phyloP scores from a whole-genome alignment of 2,329 filamentous ascomycete species.

The Paraconiothyrium brasiliense region DNA sequence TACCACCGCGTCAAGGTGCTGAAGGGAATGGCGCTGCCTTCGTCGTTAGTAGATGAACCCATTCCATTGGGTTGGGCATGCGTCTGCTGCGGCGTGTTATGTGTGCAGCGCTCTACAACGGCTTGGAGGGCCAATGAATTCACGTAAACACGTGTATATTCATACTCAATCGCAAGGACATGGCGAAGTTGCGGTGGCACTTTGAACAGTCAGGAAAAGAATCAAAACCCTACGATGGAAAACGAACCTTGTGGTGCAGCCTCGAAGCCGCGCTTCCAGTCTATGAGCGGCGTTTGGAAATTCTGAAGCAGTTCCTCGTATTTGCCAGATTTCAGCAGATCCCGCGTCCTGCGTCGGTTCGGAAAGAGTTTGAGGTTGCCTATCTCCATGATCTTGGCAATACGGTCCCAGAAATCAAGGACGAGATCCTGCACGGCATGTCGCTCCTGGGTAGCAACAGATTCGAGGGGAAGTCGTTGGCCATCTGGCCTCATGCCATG shows the following conservation, averaged over 20 bases:
- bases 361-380: constrained; percentile 90
- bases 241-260: constrained; percentile 61
- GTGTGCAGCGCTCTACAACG: constrained; percentile 91
- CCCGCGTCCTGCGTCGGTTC: constrained; percentile 85
- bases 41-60: constrained; percentile 25
- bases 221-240: constrained; percentile 5
- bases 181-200: constrained; percentile 70
- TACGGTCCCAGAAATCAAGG: constrained; percentile 89
- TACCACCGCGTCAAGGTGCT: constrained; percentile 60
- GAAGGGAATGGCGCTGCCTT: constrained; percentile 57
- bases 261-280: constrained; percentile 86
- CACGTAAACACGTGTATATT: constrained; percentile 93
- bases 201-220: constrained; percentile 40
- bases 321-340: constrained; percentile 84
- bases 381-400: constrained; percentile 90
- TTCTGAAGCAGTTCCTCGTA: constrained; percentile 84
- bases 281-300: constrained; percentile 78
- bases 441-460: constrained; percentile 47
- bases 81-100: constrained; percentile 64
- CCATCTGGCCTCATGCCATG: constrained; percentile 48
- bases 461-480: constrained; percentile 47
- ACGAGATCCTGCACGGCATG: constrained; percentile 63
- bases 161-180: constrained; percentile 92
- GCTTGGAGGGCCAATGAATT: constrained; percentile 95
- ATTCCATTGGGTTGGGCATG: constrained; percentile 42